A percentile compares a stretch with the other conserved stretches of the same genome.
These are phyloP conservation scores for Antrodiella citrinella DNA, from an alignment of 768 basidiomycete species.

Conservation along the genomic window DNA sequence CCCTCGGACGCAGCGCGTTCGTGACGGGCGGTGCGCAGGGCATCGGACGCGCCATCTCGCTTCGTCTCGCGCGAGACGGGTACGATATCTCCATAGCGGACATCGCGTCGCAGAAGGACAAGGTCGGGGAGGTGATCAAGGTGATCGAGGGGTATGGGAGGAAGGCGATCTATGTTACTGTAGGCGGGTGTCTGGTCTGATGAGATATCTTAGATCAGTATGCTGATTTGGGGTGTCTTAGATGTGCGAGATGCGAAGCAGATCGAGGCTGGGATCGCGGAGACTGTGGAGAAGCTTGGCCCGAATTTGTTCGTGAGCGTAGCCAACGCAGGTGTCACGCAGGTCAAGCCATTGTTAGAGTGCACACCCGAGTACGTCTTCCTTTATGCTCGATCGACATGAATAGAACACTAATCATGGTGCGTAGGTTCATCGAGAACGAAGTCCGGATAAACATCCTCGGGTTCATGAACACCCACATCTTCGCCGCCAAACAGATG, in stretches of 20 bases:
- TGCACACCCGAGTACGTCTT: conserved; percentile 22
- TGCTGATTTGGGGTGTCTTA: conserved; percentile 5
- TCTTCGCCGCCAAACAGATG: conserved; percentile 27
- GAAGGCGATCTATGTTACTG: conserved; percentile 21
- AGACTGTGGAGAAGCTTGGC: conserved; percentile 24
- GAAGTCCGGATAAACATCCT: conserved; percentile 20
- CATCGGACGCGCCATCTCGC: conserved; percentile 40
- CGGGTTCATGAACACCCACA: conserved; percentile 26
- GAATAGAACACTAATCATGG: neutral
- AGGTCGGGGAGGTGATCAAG: conserved; percentile 17
- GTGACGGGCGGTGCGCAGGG: conserved; percentile 40
- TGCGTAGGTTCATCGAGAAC: conserved; percentile 21
- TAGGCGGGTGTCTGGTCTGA: conserved; percentile 11
- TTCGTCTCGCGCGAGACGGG: conserved; percentile 39
- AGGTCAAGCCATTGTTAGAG: conserved; percentile 22
- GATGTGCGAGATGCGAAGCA: conserved; percentile 23
- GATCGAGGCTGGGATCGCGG: conserved; percentile 22
- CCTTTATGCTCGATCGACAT: neutral
- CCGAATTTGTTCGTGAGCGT: conserved; percentile 22
- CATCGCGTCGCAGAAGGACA: conserved; percentile 20
- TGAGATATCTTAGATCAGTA: neutral
- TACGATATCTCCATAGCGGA: conserved; percentile 42
- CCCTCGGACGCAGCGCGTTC: conserved; percentile 28
- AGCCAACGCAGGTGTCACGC: conserved; percentile 25
- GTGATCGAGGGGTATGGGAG: conserved; percentile 24